Percentiles rank a stretch among this genome's conserved stretches.
Conservation (phyloP, 192 early-diverging fungal genomes). For the Mortierella alpina region DNA sequence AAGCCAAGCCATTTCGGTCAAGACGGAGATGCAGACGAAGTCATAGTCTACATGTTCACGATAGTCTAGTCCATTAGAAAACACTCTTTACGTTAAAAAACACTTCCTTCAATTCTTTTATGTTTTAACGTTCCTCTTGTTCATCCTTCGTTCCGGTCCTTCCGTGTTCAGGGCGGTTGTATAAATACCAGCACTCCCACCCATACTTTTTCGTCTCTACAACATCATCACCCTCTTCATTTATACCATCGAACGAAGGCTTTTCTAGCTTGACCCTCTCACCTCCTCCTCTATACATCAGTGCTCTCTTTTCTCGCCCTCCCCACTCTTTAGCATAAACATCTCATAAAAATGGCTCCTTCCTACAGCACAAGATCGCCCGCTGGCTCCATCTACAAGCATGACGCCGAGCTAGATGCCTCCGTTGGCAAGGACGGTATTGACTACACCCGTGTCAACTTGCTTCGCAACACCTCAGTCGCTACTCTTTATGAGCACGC, state of each 20-base stretch:
- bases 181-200: conserved; percentile 22
- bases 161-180: conserved; percentile 3
- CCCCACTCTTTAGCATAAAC: conserved; percentile 26
- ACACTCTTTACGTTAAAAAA: neutral
- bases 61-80: neutral
- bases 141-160: conserved; percentile 6
- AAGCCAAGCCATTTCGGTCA: too few relatives aligned
- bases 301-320: neutral
- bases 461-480: conserved; percentile 87
- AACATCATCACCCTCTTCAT: neutral
- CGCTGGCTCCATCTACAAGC: conserved; percentile 42
- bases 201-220: conserved; percentile 7
- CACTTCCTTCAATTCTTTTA: conserved; percentile 1
- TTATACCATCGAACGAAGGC: conserved; percentile 1
- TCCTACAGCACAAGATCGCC: conserved; percentile 28
- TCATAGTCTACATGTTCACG: too few relatives aligned
- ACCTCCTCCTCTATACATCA: neutral
- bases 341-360: conserved; percentile 26
- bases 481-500: conserved; percentile 95
- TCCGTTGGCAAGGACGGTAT: conserved; percentile 74
- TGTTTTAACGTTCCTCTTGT: neutral
- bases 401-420: conserved; percentile 43
- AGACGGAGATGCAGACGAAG: too few relatives aligned
- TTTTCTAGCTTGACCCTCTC: neutral
- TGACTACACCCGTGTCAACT: conserved; percentile 83